Evolutionary conservation across 495 filamentous ascomycete species (phyloP).

Genomic region (Pseudevernia furfuracea): DNA sequence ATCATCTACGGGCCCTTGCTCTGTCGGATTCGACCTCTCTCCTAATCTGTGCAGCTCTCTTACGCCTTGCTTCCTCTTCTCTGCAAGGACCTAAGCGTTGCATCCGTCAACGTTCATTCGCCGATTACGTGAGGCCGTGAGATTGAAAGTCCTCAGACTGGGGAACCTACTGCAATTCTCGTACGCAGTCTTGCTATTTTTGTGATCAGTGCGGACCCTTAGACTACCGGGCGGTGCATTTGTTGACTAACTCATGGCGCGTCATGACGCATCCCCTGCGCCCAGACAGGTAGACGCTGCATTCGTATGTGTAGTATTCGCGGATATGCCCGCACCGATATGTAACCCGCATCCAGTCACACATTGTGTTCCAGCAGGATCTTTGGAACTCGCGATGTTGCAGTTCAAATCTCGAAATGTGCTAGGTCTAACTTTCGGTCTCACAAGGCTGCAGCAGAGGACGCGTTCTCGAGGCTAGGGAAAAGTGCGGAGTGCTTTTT

Average conservation of each 20-base stretch:
- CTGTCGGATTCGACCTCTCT: constrained; percentile 2
- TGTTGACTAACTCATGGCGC: constrained; percentile 5
- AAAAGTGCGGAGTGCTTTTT: constrained; percentile 4
- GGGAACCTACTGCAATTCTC: constrained; percentile 4
- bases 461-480: neutral
- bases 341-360: constrained; percentile 1
- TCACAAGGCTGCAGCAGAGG: constrained; percentile 5
- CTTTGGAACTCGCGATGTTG: neutral
- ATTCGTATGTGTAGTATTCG: constrained; percentile 1
- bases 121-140: neutral
- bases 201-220: neutral
- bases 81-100: neutral
- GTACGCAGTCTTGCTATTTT: neutral
- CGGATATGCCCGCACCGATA: constrained; percentile 5
- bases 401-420: neutral
- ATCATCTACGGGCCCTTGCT: neutral
- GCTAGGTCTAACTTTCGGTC: neutral
- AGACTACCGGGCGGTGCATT: neutral
- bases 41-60: constrained; percentile 5
- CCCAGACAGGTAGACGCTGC: constrained; percentile 1
- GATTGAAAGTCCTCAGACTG: neutral
- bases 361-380: neutral
- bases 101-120: neutral
- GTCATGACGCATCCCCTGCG: constrained; percentile 1
- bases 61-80: constrained; percentile 4